Percentiles rank a stretch among this genome's conserved stretches.
phyloP scores from a whole-genome alignment of 345 rosid genomes.

The Psidium guajava region DNA sequence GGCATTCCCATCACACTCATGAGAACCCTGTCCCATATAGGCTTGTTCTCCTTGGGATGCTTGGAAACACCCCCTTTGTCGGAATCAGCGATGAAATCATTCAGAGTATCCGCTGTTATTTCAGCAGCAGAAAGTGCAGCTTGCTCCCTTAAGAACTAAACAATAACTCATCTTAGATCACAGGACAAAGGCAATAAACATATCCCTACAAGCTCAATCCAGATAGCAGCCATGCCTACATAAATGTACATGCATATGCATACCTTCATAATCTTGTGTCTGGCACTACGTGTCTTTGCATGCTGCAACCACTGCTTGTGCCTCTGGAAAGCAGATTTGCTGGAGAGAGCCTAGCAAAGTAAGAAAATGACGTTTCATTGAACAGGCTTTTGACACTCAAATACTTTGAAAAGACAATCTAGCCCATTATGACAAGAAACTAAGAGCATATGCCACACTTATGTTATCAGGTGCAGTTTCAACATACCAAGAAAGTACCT shows the following conservation, averaged over 20 bases:
- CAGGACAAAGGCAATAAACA: not conserved
- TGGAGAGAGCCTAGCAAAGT: constrained; percentile 66
- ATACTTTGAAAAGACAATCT: not conserved
- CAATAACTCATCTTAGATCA: constrained; percentile 6
- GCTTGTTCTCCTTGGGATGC: constrained; percentile 29
- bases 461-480: not conserved
- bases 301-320: constrained; percentile 86
- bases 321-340: constrained; percentile 84
- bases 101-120: constrained; percentile 61
- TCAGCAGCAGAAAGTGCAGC: constrained; percentile 73
- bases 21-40: constrained; percentile 62
- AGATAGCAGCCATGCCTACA: not conserved
- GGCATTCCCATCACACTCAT: constrained; percentile 37
- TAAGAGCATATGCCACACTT: not conserved
- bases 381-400: not conserved
- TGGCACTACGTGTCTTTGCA: constrained; percentile 93
- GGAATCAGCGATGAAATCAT: constrained; percentile 68
- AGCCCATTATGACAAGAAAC: not conserved
- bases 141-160: constrained; percentile 90
- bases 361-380: not conserved
- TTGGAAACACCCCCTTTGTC: constrained; percentile 47
- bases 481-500: not conserved
- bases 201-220: not conserved
- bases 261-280: constrained; percentile 94
- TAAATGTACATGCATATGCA: not conserved